Evolutionary conservation across 805 yeast genomes (phyloP).

Genomic region (Nakazawaea peltata): DNA sequence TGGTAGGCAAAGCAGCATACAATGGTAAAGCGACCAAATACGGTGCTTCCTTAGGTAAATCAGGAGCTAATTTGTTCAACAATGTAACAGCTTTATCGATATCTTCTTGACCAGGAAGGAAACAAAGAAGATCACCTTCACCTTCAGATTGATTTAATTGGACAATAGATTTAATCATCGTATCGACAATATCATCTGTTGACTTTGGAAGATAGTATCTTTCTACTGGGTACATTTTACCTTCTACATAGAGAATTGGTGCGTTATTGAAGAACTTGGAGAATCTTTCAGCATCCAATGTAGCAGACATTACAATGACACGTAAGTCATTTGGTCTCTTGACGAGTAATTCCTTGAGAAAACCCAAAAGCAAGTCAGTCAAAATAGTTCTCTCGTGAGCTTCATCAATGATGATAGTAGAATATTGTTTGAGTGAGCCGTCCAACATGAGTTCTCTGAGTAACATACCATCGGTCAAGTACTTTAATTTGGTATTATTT

Average conservation of each 20-base stretch:
- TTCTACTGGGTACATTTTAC: slow-evolving; percentile 81
- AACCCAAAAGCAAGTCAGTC: slow-evolving; percentile 86
- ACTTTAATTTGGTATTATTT: slow-evolving; percentile 61
- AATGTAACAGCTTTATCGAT: slow-evolving; percentile 76
- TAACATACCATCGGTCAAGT: slow-evolving; percentile 96
- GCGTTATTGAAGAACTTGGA: slow-evolving; percentile 70
- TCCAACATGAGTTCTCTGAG: slow-evolving; percentile 84
- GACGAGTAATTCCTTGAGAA: slow-evolving; percentile 59
- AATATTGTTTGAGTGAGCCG: slow-evolving; percentile 51
- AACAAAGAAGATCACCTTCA: slow-evolving; percentile 86
- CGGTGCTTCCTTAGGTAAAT: slow-evolving; percentile 70
- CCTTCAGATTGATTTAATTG: slow-evolving; percentile 77
- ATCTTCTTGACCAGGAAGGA: slow-evolving; percentile 95
- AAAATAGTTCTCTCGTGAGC: slow-evolving; percentile 95
- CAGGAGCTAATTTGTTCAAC: slow-evolving; percentile 52
- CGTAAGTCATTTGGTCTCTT: slow-evolving; percentile 51
- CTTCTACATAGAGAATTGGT: slow-evolving; percentile 83
- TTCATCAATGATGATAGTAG: slow-evolving; percentile 83
- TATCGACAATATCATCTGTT: slow-evolving; percentile 78
- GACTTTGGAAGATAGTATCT: slow-evolving; percentile 56
- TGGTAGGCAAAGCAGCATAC: slow-evolving; percentile 89
- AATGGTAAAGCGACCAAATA: slow-evolving; percentile 70
- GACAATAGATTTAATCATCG: slow-evolving; percentile 61
- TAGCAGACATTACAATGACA: slow-evolving; percentile 91
- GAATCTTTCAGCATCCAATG: slow-evolving; percentile 85